phyloP scores from a whole-genome alignment of 495 filamentous ascomycete genomes.

The Aspergillus avenaceus region DNA sequence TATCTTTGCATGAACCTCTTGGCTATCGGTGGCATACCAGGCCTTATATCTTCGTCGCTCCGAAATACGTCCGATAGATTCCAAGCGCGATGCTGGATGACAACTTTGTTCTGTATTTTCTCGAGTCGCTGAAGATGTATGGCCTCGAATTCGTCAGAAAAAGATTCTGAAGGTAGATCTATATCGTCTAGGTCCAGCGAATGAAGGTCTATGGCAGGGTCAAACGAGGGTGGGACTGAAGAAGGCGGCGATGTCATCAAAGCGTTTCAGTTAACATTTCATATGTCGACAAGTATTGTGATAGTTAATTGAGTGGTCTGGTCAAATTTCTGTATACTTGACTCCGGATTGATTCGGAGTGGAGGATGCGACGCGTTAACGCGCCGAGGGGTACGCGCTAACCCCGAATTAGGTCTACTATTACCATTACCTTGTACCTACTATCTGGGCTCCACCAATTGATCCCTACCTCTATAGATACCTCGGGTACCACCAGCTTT shows the following conservation, averaged over 20 bases:
- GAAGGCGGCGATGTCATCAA: conserved; percentile 38
- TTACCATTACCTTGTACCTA: neutral
- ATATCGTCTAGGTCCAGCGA: conserved; percentile 32
- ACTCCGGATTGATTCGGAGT: too few species aligned
- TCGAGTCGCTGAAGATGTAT: conserved; percentile 49
- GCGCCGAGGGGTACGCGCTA: conserved; percentile 1
- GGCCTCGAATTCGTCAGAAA: conserved; percentile 61
- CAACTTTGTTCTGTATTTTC: conserved; percentile 50
- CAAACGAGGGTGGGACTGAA: conserved; percentile 43
- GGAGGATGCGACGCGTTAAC: conserved; percentile 3
- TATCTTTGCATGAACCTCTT: neutral
- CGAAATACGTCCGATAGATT: conserved; percentile 55
- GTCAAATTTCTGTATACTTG: too few species aligned
- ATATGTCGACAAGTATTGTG: neutral
- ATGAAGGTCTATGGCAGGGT: conserved; percentile 50
- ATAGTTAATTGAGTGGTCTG: neutral
- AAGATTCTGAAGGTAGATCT: conserved; percentile 33
- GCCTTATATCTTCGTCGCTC: conserved; percentile 55
- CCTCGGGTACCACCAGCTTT: too few species aligned
- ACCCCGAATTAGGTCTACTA: neutral
- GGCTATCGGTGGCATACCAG: too few species aligned
- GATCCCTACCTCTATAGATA: too few species aligned
- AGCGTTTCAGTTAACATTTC: conserved; percentile 15
- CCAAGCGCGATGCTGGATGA: conserved; percentile 63
- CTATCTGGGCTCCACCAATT: too few species aligned